phyloP scores from a whole-genome alignment of 2,329 filamentous ascomycete species.

The Nakataea oryzae region DNA sequence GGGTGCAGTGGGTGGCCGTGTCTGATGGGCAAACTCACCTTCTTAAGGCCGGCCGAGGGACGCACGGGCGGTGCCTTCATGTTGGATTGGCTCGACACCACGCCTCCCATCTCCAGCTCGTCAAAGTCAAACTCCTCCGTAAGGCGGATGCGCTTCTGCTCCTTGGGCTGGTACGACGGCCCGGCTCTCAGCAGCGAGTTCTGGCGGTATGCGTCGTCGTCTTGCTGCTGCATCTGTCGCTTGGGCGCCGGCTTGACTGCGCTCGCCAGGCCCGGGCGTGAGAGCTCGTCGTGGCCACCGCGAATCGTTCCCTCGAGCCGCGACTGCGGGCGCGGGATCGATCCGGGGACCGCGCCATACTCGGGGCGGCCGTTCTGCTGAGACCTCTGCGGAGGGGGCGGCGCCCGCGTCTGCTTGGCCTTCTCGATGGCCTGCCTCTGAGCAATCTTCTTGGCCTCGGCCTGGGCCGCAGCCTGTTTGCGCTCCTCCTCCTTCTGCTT shows the following conservation, averaged over 20 bases:
- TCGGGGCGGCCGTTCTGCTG: conserved; percentile 43
- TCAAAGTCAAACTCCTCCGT: conserved; percentile 62
- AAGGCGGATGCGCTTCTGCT: conserved; percentile 71
- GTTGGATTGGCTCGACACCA: conserved; percentile 43
- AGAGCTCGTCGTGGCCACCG: conserved; percentile 46
- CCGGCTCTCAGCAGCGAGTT: conserved; percentile 25
- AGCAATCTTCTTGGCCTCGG: conserved; percentile 56
- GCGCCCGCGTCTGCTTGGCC: conserved; percentile 53
- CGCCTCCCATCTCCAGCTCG: conserved; percentile 37
- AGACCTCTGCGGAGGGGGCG: conserved; percentile 46
- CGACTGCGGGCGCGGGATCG: conserved; percentile 34
- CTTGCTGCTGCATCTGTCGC: conserved; percentile 57
- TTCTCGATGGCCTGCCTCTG: conserved; percentile 54
- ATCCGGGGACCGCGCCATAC: conserved; percentile 22
- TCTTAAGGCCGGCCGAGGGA: conserved; percentile 60
- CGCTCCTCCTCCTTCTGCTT: conserved; percentile 44
- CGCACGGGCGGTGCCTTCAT: conserved; percentile 79
- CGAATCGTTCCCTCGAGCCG: conserved; percentile 46
- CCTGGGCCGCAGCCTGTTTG: conserved; percentile 33
- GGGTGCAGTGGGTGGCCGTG: too few relatives aligned
- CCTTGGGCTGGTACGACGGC: conserved; percentile 56
- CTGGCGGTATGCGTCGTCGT: conserved; percentile 42
- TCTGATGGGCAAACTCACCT: conserved; percentile 39
- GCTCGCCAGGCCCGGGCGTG: conserved; percentile 47
- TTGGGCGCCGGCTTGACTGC: conserved; percentile 67